Evolutionary conservation across 306 rosid genomes (phyloP).

Genomic region (Comarum palustre): DNA sequence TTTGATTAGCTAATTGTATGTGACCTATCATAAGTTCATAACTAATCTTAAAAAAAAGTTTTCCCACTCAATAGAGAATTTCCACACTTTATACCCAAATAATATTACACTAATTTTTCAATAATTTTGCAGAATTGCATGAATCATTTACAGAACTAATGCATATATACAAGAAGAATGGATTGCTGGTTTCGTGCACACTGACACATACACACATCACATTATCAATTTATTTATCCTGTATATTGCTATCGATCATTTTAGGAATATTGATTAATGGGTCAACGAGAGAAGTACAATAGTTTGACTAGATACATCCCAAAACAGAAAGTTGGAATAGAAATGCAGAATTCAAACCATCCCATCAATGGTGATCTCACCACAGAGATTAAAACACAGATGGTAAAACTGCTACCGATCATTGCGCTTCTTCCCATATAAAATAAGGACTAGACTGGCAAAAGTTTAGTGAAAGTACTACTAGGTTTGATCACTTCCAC

Average conservation of each 20-base stretch:
- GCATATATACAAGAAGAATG: not conserved
- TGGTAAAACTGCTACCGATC: conserved; percentile 24
- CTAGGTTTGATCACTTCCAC: conserved; percentile 18
- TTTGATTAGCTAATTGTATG: not conserved
- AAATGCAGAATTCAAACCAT: not conserved
- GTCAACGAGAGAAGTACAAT: conserved; percentile 4
- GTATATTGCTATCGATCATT: not conserved
- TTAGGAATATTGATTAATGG: not conserved
- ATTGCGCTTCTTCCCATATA: conserved; percentile 32
- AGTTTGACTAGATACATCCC: conserved; percentile 14
- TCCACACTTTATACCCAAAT: not conserved
- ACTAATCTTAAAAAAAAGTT: not conserved
- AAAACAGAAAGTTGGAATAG: not conserved
- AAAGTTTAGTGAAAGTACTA: conserved; percentile 26
- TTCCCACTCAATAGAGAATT: not conserved
- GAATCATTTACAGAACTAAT: not conserved
- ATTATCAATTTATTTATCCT: not conserved
- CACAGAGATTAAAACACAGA: not conserved
- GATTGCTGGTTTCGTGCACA: not conserved
- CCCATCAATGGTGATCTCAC: conserved; percentile 23
- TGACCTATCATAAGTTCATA: not conserved
- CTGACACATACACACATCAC: not conserved
- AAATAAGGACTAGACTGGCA: conserved; percentile 9
- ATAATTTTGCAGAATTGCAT: not conserved
- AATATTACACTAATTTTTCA: not conserved